phyloP scores from a whole-genome alignment of 768 basidiomycete species.

The Boletus sp. region DNA sequence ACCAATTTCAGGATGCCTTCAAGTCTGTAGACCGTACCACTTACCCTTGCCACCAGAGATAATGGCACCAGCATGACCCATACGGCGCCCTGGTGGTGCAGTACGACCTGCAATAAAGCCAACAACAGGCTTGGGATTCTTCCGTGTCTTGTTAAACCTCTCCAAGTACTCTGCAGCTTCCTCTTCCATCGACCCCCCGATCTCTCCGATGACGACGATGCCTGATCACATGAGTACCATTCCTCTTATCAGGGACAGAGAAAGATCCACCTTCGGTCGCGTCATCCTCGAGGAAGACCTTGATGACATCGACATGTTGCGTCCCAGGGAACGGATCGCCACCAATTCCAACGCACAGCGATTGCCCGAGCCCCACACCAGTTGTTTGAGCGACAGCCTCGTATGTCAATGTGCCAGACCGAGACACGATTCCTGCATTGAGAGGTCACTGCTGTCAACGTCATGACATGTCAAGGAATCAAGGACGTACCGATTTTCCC shows the following conservation, averaged over 20 bases:
- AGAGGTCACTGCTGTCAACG: neutral
- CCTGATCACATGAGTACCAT: constrained; percentile 42
- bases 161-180: constrained; percentile 97
- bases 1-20: neutral
- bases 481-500: constrained; percentile 80
- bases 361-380: constrained; percentile 92
- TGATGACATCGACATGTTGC: constrained; percentile 92
- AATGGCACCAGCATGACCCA: constrained; percentile 98
- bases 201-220: constrained; percentile 98
- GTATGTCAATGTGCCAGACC: constrained; percentile 95
- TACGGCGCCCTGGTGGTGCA: constrained; percentile 95
- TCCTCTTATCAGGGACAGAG: neutral
- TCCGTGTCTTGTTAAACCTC: constrained; percentile 85
- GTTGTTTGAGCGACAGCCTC: constrained; percentile 99
- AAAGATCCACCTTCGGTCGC: constrained; percentile 75
- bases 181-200: constrained; percentile 99
- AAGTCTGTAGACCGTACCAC: constrained; percentile 4
- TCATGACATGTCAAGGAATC: neutral
- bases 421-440: constrained; percentile 79
- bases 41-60: constrained; percentile 95
- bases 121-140: constrained; percentile 90
- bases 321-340: constrained; percentile 97
- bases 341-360: constrained; percentile 94
- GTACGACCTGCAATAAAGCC: constrained; percentile 98
- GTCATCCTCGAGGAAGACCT: constrained; percentile 92